Evolutionary conservation across 2,329 filamentous ascomycete genomes (phyloP), one percentile per base, ranked within the genome.

Genomic region (Pseudopyricularia cyperi): DNA sequence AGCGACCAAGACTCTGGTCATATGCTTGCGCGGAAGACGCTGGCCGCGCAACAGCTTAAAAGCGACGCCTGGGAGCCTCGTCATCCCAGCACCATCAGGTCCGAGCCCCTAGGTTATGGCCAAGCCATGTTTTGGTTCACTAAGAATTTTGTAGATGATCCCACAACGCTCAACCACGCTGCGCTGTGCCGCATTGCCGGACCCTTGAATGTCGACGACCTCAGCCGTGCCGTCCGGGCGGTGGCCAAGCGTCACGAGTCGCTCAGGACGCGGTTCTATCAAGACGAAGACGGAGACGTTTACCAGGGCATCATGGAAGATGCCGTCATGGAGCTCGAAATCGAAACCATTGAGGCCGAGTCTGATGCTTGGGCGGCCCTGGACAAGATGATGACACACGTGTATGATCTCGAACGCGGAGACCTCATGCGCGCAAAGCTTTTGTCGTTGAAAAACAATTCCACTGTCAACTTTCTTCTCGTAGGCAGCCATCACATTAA

Each of bases 401-500:
- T 59, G 2, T 74, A 64, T 32, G 65, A 72, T 50, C 53, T 77
- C 9, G 62, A 61, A 14, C 57, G 56, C 7, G 68, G 69, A 9
- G 58, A 69, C 4, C 50, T 58, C 2, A 51, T 71, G 6, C 58
- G 61, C 6, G 56, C 71, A 3, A 51, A 58, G 3, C 58, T 74
- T 1, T 58, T 75, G 4, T 59, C 66, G 0, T 58, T 62, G 11
- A 14, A 4, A 12, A 26, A 24, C 17, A 64, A 62, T 0, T 55
- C 60, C 1, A 61, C 59, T 0, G 50, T 55, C 1, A 68, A 73
- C 53, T 68, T 62, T 55, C 53, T 77, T 3, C 37, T 79, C 0
- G 47, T 78, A 5, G 61, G 62, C 1, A 66, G 64, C 46, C 74
- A 77, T 53, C 74, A 77, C 56, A 76, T 79, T 35, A 60, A 65